These are phyloP conservation scores for Calcarisporium arbuscula DNA, from an alignment of 2,329 filamentous ascomycete species.

Conservation along the genomic window DNA sequence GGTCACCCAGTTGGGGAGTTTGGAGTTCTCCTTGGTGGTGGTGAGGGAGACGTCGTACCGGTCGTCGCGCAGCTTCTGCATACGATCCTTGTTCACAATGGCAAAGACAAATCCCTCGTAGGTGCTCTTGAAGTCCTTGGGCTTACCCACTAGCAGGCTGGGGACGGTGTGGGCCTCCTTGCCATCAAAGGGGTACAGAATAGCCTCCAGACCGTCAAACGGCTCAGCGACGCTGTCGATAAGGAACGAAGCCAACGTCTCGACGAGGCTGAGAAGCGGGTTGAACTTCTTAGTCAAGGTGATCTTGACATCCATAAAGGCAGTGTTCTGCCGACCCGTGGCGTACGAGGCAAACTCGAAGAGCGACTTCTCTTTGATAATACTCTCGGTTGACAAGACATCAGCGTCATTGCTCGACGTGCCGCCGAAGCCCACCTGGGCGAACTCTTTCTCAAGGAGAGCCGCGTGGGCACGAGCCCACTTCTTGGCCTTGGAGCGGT, in stretches of 20 bases:
- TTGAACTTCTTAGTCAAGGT: conserved; percentile 83
- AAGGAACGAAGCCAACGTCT: conserved; percentile 67
- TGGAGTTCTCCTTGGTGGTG: conserved; percentile 83
- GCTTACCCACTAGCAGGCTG: conserved; percentile 43
- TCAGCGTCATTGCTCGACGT: conserved; percentile 42
- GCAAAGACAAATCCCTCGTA: conserved; percentile 95
- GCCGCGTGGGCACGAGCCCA: conserved; percentile 75
- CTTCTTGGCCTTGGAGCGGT: conserved; percentile 70
- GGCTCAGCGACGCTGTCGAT: conserved; percentile 69
- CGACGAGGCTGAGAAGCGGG: conserved; percentile 56
- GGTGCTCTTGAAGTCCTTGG: conserved; percentile 55
- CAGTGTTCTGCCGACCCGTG: conserved; percentile 85
- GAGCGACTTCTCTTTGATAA: conserved; percentile 80
- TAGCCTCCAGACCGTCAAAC: conserved; percentile 67
- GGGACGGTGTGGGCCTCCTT: conserved; percentile 77
- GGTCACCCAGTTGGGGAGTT: conserved; percentile 83
- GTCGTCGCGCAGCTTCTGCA: conserved; percentile 84
- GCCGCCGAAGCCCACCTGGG: conserved; percentile 72
- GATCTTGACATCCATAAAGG: conserved; percentile 81
- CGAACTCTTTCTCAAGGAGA: conserved; percentile 73
- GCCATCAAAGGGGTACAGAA: conserved; percentile 85
- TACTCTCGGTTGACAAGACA: conserved; percentile 27
- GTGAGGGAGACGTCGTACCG: conserved; percentile 93
- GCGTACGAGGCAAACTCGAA: conserved; percentile 85
- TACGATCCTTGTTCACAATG: conserved; percentile 87